These are phyloP conservation scores for Bacidia gigantensis DNA, from an alignment of 495 filamentous ascomycete species.

Conservation along the genomic window DNA sequence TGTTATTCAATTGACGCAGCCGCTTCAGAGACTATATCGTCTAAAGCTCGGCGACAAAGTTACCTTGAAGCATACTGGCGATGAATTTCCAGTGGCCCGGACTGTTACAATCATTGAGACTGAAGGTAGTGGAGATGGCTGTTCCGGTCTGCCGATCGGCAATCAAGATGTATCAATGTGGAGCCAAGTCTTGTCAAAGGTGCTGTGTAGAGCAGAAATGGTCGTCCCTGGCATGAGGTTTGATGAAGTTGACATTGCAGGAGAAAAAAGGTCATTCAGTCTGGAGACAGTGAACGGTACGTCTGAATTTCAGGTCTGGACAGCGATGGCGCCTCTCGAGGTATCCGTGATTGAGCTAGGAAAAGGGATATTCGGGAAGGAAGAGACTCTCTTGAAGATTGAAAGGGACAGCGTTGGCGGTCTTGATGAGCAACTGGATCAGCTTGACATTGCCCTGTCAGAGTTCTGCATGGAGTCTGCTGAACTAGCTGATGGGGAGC, in stretches of 20 bases:
- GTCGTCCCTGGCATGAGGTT: neutral
- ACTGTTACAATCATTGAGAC: neutral
- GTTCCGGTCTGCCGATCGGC: no score
- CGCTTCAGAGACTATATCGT: conserved; percentile 48
- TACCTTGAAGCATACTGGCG: neutral
- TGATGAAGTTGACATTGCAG: neutral
- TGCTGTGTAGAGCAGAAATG: neutral
- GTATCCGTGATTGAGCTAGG: neutral
- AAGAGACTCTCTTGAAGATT: neutral
- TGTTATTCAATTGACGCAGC: conserved; percentile 50
- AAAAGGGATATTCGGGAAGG: neutral
- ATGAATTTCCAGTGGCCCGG: neutral
- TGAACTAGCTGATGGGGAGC: conserved; percentile 21
- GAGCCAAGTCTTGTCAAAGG: neutral
- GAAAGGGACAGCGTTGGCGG: neutral
- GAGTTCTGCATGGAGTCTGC: neutral
- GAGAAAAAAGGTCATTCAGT: neutral
- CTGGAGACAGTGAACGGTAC: neutral
- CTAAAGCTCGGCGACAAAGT: conserved; percentile 51
- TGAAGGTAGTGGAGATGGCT: no score
- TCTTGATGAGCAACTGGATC: neutral
- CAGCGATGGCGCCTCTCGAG: neutral
- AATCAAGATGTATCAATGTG: neutral
- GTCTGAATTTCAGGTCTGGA: neutral
- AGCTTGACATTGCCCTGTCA: neutral